phyloP scores from a whole-genome alignment of 164 flowering plant genomes.

The Aristolochia contorta region DNA sequence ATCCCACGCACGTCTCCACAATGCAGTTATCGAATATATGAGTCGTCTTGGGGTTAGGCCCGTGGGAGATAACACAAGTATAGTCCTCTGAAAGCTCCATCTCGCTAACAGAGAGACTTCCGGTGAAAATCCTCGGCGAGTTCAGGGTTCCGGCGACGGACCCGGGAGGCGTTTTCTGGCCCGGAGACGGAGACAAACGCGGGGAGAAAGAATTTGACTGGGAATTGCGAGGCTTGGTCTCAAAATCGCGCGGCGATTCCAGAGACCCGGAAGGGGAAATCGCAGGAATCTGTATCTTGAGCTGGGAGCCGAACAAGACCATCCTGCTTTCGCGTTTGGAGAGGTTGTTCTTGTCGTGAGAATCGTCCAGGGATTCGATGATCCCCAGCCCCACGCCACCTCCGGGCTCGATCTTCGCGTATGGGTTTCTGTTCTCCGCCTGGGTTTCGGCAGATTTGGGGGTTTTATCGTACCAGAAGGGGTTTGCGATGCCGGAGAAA shows the following conservation, averaged over 20 bases:
- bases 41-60: slow-evolving; percentile 63
- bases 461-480: slow-evolving; percentile 30
- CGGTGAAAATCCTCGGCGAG: slow-evolving; percentile 32
- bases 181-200: slow-evolving; percentile 11
- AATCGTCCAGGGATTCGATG: slow-evolving; percentile 40
- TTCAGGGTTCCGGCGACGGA: slow-evolving; percentile 19
- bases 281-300: slow-evolving; percentile 62
- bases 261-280: slow-evolving; percentile 29
- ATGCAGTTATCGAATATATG: slow-evolving; percentile 79
- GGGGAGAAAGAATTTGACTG: slow-evolving; percentile 28
- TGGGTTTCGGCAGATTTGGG: slow-evolving; percentile 21
- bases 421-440: slow-evolving; percentile 24
- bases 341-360: slow-evolving; percentile 10
- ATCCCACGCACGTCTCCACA: slow-evolving; percentile 42
- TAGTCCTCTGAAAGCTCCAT: slow-evolving; percentile 84
- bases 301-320: slow-evolving; percentile 67
- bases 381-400: slow-evolving; percentile 61
- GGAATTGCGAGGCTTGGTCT: slow-evolving; percentile 33
- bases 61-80: slow-evolving; percentile 63
- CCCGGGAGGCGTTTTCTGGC: slow-evolving; percentile 17
- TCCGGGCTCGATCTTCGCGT: slow-evolving; percentile 36
- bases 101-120: slow-evolving; percentile 41
- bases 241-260: slow-evolving; percentile 36
- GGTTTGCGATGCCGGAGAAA: slow-evolving; percentile 33
- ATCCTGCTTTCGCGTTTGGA: slow-evolving; percentile 33